Percentiles rank a stretch among this genome's conserved stretches.
Conservation (phyloP, 306 rosid genomes). For the Casuarina cunninghamiana region DNA sequence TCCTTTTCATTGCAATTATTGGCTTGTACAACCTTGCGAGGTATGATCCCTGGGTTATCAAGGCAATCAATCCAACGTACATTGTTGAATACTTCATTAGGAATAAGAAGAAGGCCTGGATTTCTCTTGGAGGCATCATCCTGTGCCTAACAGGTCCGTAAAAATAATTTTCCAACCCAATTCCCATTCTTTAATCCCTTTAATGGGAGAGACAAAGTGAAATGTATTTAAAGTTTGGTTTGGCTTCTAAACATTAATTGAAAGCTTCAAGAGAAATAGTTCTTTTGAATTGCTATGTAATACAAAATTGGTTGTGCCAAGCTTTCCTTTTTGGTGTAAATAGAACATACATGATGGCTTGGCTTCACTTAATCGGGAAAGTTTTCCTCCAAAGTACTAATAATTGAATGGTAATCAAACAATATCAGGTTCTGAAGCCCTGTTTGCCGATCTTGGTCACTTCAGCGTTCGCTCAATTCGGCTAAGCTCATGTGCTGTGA, state of each 20-base stretch:
- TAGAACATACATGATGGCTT: too few species aligned
- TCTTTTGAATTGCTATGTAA: too few species aligned
- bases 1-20: slow-evolving; percentile 23
- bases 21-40: slow-evolving; percentile 43
- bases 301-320: too few species aligned
- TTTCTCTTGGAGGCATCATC: slow-evolving; percentile 46
- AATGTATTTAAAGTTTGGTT: not conserved
- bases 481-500: slow-evolving; percentile 18
- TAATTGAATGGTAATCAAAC: not conserved
- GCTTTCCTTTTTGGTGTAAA: too few species aligned
- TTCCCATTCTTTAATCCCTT: not conserved
- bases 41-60: slow-evolving; percentile 28
- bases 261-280: too few species aligned
- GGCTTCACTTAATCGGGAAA: too few species aligned
- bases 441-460: slow-evolving; percentile 37
- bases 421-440: slow-evolving; percentile 26
- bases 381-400: too few species aligned
- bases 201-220: not conserved
- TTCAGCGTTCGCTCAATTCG: slow-evolving; percentile 27
- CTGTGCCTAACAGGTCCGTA: slow-evolving; percentile 39
- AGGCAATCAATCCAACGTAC: slow-evolving; percentile 38
- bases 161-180: not conserved
- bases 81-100: slow-evolving; percentile 30
- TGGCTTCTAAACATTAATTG: too few species aligned
- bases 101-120: slow-evolving; percentile 43